Base-by-base conservation (phyloP, 1,139 yeast species). In the Hansenula anomala region DNA sequence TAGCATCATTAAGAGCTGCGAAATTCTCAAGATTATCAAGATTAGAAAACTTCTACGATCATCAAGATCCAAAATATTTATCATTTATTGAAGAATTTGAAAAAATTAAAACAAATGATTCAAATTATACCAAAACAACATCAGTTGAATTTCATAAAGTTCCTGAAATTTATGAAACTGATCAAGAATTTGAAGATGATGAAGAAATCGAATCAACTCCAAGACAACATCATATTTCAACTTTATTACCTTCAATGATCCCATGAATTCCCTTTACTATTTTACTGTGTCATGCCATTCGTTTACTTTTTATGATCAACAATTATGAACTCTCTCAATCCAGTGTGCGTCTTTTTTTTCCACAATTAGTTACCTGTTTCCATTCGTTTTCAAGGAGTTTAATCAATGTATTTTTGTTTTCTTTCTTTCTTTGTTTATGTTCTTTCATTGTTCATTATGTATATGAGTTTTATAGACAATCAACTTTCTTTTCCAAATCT, bases 1-100 rank as follows among this genome's bases (percentile, higher is more conserved):
- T 45, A 10, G 47, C 42, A 1, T 27, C 46, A 5, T 28, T 48
- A n/a, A 35, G 46, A 28, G 52, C 54, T 13, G 54, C 54, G 6
- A 43, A 37, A 20, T 39, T 37, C 23, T 28, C 49, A 2, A 43
- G 51, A 36, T 19, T 41, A 29, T 38, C 44, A 27, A 40, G 52
- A 37, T 40, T 44, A 24, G 25, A 19, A 13, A 20, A 19, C 6
- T 22, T 31, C 4, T 13, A 16, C n/a, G n/a, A n/a, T 17, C 34
- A 32, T 3, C 14, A 24, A 17, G 39, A 40, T 11, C 31, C 30
- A 13, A 22, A 18, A 13, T 34, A 22, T 28, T 4, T 22, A 13
- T 14, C 18, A 16, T 34, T 34, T 11, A 22, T 20, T 14, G 31
- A 29, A 14, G 28, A 28, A 14, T 24, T 28, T 15, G 22, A 22